These are phyloP conservation scores for Isabelozyma rhagii DNA, from an alignment of 805 yeast species.

Conservation along the genomic window DNA sequence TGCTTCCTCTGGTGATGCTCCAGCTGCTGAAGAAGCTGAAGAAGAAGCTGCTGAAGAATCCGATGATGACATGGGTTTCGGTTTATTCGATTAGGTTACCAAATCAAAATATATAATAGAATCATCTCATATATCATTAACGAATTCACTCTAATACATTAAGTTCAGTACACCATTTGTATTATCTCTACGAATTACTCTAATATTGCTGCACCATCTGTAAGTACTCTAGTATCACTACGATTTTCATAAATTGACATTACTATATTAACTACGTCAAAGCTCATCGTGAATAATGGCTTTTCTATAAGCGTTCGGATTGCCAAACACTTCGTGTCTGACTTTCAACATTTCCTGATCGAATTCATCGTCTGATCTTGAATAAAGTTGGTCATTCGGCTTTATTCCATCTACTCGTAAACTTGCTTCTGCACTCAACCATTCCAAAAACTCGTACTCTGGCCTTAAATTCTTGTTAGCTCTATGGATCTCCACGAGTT, in stretches of 20 bases:
- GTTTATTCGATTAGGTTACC: constrained; percentile 84
- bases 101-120: background rate
- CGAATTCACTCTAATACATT: background rate
- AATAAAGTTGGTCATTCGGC: constrained; percentile 27
- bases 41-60: constrained; percentile 67
- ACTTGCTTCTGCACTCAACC: constrained; percentile 52
- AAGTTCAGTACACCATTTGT: background rate
- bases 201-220: too few species aligned
- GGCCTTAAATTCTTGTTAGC: constrained; percentile 21
- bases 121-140: constrained; percentile 1
- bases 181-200: too few species aligned
- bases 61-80: constrained; percentile 87
- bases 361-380: constrained; percentile 34
- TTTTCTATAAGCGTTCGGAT: constrained; percentile 67
- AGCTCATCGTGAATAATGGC: constrained; percentile 48
- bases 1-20: constrained; percentile 19
- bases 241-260: too few species aligned
- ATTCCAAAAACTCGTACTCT: constrained; percentile 49
- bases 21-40: constrained; percentile 36
- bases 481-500: constrained; percentile 31
- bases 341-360: constrained; percentile 29
- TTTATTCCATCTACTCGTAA: constrained; percentile 10
- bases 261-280: constrained; percentile 1
- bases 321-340: constrained; percentile 75
- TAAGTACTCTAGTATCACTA: too few species aligned